phyloP scores from a whole-genome alignment of 1,284 basidiomycete species.

The Schizophyllum amplum region DNA sequence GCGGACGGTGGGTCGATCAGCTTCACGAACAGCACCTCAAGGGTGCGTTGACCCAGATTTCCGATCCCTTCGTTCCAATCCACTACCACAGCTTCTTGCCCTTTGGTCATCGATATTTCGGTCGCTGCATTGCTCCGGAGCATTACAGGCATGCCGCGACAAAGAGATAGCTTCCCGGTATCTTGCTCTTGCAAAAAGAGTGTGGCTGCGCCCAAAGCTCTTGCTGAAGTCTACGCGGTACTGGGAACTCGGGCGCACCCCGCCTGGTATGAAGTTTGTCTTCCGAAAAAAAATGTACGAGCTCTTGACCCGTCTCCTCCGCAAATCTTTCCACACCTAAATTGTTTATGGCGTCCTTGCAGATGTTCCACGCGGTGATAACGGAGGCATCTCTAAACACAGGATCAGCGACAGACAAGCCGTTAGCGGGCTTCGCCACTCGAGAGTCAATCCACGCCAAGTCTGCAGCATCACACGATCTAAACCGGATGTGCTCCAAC shows the following conservation, averaged over 20 bases:
- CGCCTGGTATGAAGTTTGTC: not conserved
- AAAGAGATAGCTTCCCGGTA: not conserved
- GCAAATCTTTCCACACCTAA: slow-evolving; percentile 9
- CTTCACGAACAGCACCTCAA: not conserved
- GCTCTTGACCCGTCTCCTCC: slow-evolving; percentile 4
- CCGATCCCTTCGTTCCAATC: not conserved
- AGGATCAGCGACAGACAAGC: slow-evolving; percentile 1
- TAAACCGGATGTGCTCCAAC: slow-evolving; percentile 14
- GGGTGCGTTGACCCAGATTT: not conserved
- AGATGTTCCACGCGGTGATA: slow-evolving; percentile 10
- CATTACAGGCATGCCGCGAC: not conserved
- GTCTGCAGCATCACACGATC: slow-evolving; percentile 11
- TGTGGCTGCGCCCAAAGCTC: not conserved
- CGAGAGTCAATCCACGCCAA: slow-evolving; percentile 8
- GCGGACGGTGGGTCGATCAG: not conserved
- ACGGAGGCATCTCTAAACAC: slow-evolving; percentile 12
- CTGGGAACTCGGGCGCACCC: too few relatives aligned
- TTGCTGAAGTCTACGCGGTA: not conserved
- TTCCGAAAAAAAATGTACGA: slow-evolving; percentile 4
- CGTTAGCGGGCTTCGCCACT: slow-evolving; percentile 1
- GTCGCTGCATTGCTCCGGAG: not conserved
- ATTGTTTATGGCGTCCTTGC: slow-evolving; percentile 12
- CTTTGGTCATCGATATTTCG: not conserved
- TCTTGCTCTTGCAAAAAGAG: not conserved
- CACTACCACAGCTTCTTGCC: not conserved